Evolutionary conservation across 1,139 yeast genomes (phyloP), one percentile per base, ranked within the genome.

Genomic region (Hansenula lynferdii): DNA sequence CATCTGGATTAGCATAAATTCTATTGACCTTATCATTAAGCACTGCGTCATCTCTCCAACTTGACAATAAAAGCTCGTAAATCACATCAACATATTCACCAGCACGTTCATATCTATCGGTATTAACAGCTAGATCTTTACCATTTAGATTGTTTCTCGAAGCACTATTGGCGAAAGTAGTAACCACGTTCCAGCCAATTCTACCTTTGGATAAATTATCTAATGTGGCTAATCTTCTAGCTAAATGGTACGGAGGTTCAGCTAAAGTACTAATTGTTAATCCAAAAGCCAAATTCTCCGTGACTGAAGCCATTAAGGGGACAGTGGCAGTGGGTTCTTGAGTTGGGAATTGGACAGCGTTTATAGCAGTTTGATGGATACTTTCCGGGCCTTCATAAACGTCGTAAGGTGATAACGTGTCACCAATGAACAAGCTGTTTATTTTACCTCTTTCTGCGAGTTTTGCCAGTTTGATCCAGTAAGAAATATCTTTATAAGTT

Each of bases 121-220:
- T 64, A 42, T 62, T 67, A 1, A 56, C 58, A 15, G 69, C 69
- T 29, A 66, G 50, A 8, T 50, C 43, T 36, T 58, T 58, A 5
- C 63, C 65, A 42, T 62, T 58, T 22, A 66, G 49, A 23, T 66
- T 47, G 39, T 67, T 65, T 44, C 66, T 55, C 2, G 68, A 59
- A 6, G 71, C 67, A 44, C 68, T 62, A 35, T 67, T 68, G 42
- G 66, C 56, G 41, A 67, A 67, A 3, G 68, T 62, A 6, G 70
- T 60, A 19, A 67, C 72, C 21, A 67, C 57, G 42, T 67, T 67
- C 72, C 72, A 67, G 7, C 71, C 72, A 36, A 67, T 57, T 51
- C 72, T 56, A 5, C 71, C 71, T 17, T 60, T 59, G 10, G 70
- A 59, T 37, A 67, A 56, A 36, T 64, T 65, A 42, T 64, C 69